phyloP scores from a whole-genome alignment of 2,329 filamentous ascomycete genomes.

The Pestalotiopsis sp. region DNA sequence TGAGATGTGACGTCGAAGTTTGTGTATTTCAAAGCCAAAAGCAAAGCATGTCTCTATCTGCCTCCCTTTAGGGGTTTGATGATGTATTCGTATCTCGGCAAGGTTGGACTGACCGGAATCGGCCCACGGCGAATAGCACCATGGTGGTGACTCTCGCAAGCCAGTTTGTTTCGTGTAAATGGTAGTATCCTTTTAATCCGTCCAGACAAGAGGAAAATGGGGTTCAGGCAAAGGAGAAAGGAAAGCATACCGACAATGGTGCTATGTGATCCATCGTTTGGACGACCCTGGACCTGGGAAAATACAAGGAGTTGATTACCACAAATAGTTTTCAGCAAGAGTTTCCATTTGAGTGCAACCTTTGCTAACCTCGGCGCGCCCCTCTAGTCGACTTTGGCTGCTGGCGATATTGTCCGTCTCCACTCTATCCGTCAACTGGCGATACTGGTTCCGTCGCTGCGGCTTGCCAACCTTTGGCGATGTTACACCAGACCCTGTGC shows the following conservation, averaged over 20 bases:
- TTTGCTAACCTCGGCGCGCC: background rate
- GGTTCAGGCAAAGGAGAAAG: background rate
- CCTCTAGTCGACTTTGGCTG: background rate
- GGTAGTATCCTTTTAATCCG: background rate
- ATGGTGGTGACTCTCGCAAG: background rate
- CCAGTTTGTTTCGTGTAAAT: background rate
- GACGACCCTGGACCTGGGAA: background rate
- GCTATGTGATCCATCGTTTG: background rate
- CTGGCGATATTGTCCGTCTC: background rate
- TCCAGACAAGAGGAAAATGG: background rate
- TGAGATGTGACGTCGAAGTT: background rate
- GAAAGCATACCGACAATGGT: background rate
- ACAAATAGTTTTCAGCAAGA: background rate
- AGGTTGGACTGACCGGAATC: background rate
- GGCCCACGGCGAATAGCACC: background rate
- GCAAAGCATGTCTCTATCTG: background rate
- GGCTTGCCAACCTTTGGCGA: background rate
- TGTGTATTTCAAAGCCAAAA: background rate
- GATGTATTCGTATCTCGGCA: background rate
- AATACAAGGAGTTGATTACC: background rate
- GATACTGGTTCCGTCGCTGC: background rate
- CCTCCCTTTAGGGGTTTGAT: background rate
- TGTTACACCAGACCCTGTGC: background rate
- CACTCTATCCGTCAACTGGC: background rate
- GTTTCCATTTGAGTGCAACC: background rate